Percentiles rank a stretch among this genome's conserved stretches.
phyloP scores from a whole-genome alignment of 129 eudicot species.

The Helichrysum umbraculigerum region DNA sequence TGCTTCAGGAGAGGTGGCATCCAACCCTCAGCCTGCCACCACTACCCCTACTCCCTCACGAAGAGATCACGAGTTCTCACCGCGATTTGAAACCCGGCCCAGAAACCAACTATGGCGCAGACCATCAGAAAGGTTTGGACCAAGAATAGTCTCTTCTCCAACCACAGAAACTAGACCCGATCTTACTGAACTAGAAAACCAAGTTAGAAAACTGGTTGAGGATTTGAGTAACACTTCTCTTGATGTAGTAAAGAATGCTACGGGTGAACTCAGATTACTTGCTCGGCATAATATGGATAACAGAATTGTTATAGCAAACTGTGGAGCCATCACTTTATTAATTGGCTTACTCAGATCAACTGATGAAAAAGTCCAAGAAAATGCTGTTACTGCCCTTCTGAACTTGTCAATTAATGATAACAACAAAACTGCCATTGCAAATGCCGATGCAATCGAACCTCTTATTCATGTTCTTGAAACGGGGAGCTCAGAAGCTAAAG shows the following conservation, averaged over 20 bases:
- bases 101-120: constrained; percentile 66
- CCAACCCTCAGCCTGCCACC: constrained; percentile 51
- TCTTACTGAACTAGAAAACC: constrained; percentile 62
- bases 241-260: constrained; percentile 55
- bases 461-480: constrained; percentile 78
- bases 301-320: constrained; percentile 67
- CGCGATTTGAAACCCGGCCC: constrained; percentile 54
- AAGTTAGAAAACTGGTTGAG: constrained; percentile 60
- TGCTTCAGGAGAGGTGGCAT: constrained; percentile 62
- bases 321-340: constrained; percentile 64
- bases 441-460: constrained; percentile 81
- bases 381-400: constrained; percentile 85
- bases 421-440: constrained; percentile 75
- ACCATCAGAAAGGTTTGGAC: constrained; percentile 60
- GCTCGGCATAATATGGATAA: constrained; percentile 83
- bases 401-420: constrained; percentile 84
- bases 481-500: constrained; percentile 84
- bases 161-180: constrained; percentile 56
- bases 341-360: constrained; percentile 68
- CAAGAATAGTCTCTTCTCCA: constrained; percentile 58
- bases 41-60: constrained; percentile 36
- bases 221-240: constrained; percentile 50
- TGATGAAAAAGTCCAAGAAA: constrained; percentile 67
- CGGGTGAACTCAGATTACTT: constrained; percentile 67
- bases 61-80: constrained; percentile 58